Conservation (phyloP, 129 eudicot genomes). For the carrot (Daucus carota) region DH1_v3.0 NC_030385.2:13948501-13949000, state of each 20-base stretch:
- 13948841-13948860: background rate
- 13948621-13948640: constrained; percentile 96
- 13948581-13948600: background rate
- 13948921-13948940: no score
- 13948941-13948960: no score
- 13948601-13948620: constrained; percentile 22
- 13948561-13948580: no score
- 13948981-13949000: no score
- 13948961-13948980: no score
- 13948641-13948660: constrained; percentile 73
- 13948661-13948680: constrained; percentile 92
- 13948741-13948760: constrained; percentile 85
- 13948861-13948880: background rate
- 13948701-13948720: constrained; percentile 64
- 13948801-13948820: constrained; percentile 80
- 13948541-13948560: no score
- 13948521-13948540: no score
- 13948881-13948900: no score
- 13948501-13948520: no score
- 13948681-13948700: constrained; percentile 96
- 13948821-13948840: constrained; percentile 65
- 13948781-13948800: constrained; percentile 86
- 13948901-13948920: no score
- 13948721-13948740: constrained; percentile 96
- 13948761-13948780: constrained; percentile 93